Percentiles rank a stretch among this genome's conserved stretches.
Conservation (phyloP, 352 stramenopile genomes). For the Peronospora destructor region DNA sequence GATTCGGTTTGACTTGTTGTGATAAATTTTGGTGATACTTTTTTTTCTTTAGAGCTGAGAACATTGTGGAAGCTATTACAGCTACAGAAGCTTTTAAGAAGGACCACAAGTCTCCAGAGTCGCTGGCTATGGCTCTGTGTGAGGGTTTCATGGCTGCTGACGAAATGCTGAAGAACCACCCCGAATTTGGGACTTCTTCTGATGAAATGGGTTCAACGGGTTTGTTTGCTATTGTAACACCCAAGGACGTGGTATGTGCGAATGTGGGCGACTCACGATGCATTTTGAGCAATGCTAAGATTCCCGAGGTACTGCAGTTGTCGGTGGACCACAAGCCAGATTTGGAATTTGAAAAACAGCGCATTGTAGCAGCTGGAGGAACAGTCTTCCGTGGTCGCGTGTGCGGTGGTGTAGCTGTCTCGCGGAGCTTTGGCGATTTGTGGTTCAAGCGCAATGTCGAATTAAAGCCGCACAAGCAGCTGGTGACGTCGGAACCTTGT, state of each 20-base stretch:
- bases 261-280: slow-evolving; percentile 85
- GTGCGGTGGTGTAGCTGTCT: slow-evolving; percentile 78
- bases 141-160: slow-evolving; percentile 72
- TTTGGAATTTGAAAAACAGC: slow-evolving; percentile 79
- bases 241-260: slow-evolving; percentile 70
- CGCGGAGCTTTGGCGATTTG: slow-evolving; percentile 80
- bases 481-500: slow-evolving; percentile 80
- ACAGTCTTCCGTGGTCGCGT: slow-evolving; percentile 82
- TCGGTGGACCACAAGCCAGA: slow-evolving; percentile 85
- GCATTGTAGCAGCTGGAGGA: slow-evolving; percentile 73
- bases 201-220: slow-evolving; percentile 82
- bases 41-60: slow-evolving; percentile 43
- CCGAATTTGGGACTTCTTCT: slow-evolving; percentile 47
- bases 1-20: too few species aligned
- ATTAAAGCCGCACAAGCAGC: slow-evolving; percentile 75
- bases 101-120: slow-evolving; percentile 60
- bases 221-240: slow-evolving; percentile 73
- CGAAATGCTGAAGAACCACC: slow-evolving; percentile 64
- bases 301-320: slow-evolving; percentile 64
- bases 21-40: background rate
- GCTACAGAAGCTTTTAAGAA: slow-evolving; percentile 68
- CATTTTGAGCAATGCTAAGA: slow-evolving; percentile 73
- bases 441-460: slow-evolving; percentile 84
- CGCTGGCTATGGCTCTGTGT: slow-evolving; percentile 61
- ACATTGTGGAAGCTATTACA: slow-evolving; percentile 58